These are phyloP conservation scores for Neospora caninum DNA, from an alignment of 169 alveolate genomes.

Conservation along the genomic window DNA sequence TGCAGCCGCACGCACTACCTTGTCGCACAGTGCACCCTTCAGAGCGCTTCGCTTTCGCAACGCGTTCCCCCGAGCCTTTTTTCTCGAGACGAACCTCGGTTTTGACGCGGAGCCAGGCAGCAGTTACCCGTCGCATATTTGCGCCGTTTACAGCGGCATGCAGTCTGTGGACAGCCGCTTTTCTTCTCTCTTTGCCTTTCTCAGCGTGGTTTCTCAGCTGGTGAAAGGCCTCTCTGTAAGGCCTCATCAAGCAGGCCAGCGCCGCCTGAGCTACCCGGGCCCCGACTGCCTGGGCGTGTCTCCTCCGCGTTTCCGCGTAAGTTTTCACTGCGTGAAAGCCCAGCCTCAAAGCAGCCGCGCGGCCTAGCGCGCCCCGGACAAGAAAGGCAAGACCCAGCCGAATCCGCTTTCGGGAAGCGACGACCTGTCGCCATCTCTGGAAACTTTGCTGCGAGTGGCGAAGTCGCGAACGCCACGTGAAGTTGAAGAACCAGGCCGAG, in stretches of 20 bases:
- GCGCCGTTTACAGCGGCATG: not conserved
- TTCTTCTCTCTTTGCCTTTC: not conserved
- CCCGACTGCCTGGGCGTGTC: not conserved
- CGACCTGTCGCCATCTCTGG: not conserved
- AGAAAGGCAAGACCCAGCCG: not conserved
- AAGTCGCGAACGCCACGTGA: not conserved
- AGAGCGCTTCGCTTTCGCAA: too few relatives aligned
- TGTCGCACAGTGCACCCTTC: too few relatives aligned
- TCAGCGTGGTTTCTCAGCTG: not conserved
- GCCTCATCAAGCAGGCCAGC: not conserved
- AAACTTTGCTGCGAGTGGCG: not conserved
- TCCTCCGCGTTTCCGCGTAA: not conserved
- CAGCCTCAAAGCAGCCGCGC: not conserved
- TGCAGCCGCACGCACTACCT: too few relatives aligned
- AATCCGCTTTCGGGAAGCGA: not conserved
- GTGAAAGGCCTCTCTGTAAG: not conserved
- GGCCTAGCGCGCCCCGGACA: not conserved
- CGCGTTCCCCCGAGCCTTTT: too few relatives aligned
- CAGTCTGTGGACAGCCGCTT: not conserved
- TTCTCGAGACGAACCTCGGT: not conserved
- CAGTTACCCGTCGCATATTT: not conserved
- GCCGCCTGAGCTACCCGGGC: not conserved
- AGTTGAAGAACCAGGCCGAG: slow-evolving; percentile 11
- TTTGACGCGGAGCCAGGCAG: not conserved
- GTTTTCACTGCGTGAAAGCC: not conserved